Evolutionary conservation across 2,329 filamentous ascomycete species (phyloP), one percentile per base, ranked within the genome.

Genomic region (Aspergillus calidoustus): DNA sequence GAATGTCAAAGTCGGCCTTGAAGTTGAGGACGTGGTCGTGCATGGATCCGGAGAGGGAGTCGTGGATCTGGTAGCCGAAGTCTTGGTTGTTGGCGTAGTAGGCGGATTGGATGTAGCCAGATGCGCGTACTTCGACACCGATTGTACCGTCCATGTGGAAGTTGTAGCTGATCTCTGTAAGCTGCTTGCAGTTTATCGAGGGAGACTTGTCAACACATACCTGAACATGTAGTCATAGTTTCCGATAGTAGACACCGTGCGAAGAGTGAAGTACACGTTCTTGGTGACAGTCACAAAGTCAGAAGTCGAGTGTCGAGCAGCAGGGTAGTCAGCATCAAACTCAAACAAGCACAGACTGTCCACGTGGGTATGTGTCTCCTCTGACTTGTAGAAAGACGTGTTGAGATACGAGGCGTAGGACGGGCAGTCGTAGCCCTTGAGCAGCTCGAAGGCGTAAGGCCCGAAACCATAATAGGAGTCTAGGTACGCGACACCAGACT

Each of bases 361-460:
- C 6, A 65, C 38, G 43, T 65, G 60, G 2, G 60, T 63, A 28
- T 61, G 54, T 4, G 60, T 63, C 9, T 56, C 61, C n/a, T 61
- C 57, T 2, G 52, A 53, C 57, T 70, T 66, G 43, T 71, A 78
- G 57, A 69, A 67, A 11, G 67, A 69, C 15, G 65, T 66, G 59
- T 72, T 70, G 23, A 72, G 60, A 34, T 69, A 71, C 8, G 63
- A 71, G 19, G 71, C 67, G 53, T 71, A 67, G 3, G 64, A 60
- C 25, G 71, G 71, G 57, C 71, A 73, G 59, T 73, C 70, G 47
- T 68, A 71, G 2, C 71, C 71, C 22, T 66, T 66, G 48, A 72
- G 61, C 30, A 71, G 60, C 44, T 67, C 62, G 44, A 65, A 65
- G 7, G 57, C 52, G 23, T 62, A 57, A 15, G 60, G 57, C 5